Evolutionary conservation across 192 early-diverging fungal species (phyloP).

Genomic region (Phycomyces blakesleeanus): DNA sequence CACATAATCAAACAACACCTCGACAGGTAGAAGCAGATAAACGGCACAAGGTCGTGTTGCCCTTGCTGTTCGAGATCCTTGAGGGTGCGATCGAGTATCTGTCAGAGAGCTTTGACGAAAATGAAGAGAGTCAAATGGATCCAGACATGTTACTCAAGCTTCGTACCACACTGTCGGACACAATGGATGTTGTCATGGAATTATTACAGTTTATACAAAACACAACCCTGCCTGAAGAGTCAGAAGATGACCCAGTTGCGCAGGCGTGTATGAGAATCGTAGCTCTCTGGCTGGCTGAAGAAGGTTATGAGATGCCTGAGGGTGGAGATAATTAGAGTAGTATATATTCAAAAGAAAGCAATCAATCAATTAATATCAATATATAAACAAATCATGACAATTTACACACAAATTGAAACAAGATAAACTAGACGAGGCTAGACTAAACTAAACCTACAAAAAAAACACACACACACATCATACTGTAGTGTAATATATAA

Average conservation of each 20-base stretch:
- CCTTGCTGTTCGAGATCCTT: conserved; percentile 39
- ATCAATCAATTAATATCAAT: no score
- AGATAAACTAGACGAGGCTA: no score
- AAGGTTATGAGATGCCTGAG: conserved; percentile 23
- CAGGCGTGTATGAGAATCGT: conserved; percentile 29
- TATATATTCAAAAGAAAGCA: no score
- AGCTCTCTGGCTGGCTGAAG: conserved; percentile 32
- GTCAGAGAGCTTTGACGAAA: conserved; percentile 19
- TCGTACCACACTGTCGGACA: conserved; percentile 30
- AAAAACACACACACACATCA: no score
- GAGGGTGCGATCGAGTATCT: conserved; percentile 40
- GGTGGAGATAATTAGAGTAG: no score
- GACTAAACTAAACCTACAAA: no score
- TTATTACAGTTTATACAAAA: conserved; percentile 25
- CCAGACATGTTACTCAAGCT: conserved; percentile 35
- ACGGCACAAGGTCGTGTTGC: conserved; percentile 32
- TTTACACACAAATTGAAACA: no score
- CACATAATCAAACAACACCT: neutral
- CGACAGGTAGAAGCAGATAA: conserved; percentile 5
- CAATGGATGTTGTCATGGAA: conserved; percentile 35
- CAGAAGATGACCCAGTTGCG: conserved; percentile 15
- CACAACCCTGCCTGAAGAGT: conserved; percentile 8
- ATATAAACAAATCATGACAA: no score
- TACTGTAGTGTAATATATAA: no score
- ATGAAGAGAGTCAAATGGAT: conserved; percentile 21